phyloP scores from a whole-genome alignment of 1,284 basidiomycete species.

The Singerocomus inundabilis region DNA sequence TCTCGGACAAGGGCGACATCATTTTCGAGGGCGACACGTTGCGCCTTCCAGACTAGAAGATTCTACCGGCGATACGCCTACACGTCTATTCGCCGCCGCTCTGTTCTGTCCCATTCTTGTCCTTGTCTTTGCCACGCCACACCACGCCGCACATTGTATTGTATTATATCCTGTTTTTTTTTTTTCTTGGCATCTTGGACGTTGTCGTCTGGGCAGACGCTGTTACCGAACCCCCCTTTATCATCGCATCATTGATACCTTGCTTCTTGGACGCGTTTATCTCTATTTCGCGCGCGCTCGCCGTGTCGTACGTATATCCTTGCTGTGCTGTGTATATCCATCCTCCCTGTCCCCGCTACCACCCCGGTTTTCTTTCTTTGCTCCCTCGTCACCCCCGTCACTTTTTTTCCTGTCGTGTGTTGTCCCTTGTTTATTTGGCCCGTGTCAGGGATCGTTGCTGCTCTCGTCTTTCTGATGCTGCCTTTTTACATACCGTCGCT shows the following conservation, averaged over 20 bases:
- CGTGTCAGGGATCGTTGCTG: no score
- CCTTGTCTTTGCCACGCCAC: background rate
- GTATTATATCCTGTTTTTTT: background rate
- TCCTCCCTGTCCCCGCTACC: no score
- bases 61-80: no score
- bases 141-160: conserved; percentile 16
- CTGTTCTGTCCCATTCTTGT: background rate
- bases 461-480: no score
- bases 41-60: conserved; percentile 33
- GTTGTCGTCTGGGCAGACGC: conserved; percentile 13
- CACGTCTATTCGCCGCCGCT: no score
- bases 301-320: conserved; percentile 20
- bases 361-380: no score
- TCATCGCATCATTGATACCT: conserved; percentile 23
- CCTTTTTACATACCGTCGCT: no score
- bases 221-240: background rate
- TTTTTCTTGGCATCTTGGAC: conserved; percentile 33
- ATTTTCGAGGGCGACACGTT: conserved; percentile 60
- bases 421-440: no score
- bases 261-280: conserved; percentile 23
- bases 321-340: conserved; percentile 12
- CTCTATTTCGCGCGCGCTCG: conserved; percentile 10
- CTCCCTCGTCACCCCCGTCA: no score
- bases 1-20: conserved; percentile 53
- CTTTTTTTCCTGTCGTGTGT: no score